A percentile compares a stretch with the other conserved stretches of the same genome.
Conservation (phyloP, 352 stramenopile genomes). For the Phytophthora fragariae region DNA sequence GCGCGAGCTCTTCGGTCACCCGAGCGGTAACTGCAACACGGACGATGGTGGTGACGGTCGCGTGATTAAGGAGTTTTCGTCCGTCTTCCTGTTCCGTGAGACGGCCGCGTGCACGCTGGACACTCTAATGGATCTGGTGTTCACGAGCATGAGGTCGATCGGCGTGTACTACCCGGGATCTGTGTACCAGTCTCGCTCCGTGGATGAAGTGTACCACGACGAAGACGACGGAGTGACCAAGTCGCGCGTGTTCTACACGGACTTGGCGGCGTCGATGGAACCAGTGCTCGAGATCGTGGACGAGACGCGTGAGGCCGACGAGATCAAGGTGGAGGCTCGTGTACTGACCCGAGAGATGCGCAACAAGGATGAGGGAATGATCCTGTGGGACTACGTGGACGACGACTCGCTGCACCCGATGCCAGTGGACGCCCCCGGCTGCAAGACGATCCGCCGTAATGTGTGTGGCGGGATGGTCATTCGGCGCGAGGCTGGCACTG, state of each 20-base stretch:
- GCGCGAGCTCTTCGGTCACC: slow-evolving; percentile 41
- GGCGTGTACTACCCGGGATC: slow-evolving; percentile 66
- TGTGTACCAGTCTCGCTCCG: slow-evolving; percentile 42
- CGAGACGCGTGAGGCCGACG: slow-evolving; percentile 28
- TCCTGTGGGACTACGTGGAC: slow-evolving; percentile 77
- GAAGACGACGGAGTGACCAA: slow-evolving; percentile 29
- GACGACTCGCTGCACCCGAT: slow-evolving; percentile 63
- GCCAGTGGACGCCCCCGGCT: slow-evolving; percentile 12
- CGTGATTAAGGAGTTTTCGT: slow-evolving; percentile 76
- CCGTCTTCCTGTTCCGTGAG: slow-evolving; percentile 69
- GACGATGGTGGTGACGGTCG: slow-evolving; percentile 47
- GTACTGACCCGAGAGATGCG: slow-evolving; percentile 60
- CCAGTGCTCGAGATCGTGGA: slow-evolving; percentile 41
- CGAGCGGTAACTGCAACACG: slow-evolving; percentile 18
- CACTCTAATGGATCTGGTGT: slow-evolving; percentile 48
- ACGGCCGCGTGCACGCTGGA: slow-evolving; percentile 45
- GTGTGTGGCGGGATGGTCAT: slow-evolving; percentile 59
- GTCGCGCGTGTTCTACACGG: slow-evolving; percentile 61
- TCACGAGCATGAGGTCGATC: slow-evolving; percentile 56
- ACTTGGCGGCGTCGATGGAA: slow-evolving; percentile 53
- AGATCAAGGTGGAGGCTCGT: slow-evolving; percentile 64
- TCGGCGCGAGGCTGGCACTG: slow-evolving; percentile 42
- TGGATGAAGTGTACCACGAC: slow-evolving; percentile 45
- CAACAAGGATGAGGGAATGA: slow-evolving; percentile 40
- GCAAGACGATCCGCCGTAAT: slow-evolving; percentile 52